Conservation (phyloP, 1,284 basidiomycete genomes). For the Pseudozyma sp. region DNA sequence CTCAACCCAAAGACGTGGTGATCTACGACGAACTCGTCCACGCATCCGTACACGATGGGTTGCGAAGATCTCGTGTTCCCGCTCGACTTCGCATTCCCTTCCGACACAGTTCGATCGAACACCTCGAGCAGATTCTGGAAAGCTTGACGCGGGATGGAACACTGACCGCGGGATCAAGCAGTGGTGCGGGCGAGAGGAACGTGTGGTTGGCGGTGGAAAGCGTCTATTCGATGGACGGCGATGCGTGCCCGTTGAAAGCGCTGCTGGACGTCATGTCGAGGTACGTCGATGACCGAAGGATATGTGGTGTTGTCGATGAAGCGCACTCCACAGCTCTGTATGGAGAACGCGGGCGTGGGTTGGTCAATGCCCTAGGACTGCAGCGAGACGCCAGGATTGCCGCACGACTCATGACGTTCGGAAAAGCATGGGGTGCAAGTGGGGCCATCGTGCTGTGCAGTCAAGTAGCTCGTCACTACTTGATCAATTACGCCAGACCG, state of each 20-base stretch:
- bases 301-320: constrained; percentile 78
- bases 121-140: constrained; percentile 23
- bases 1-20: constrained; percentile 81
- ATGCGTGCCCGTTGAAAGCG: constrained; percentile 79
- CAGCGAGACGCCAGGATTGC: constrained; percentile 27
- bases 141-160: constrained; percentile 8
- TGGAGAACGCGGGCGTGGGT: constrained; percentile 65
- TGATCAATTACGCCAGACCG: constrained; percentile 91
- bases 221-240: constrained; percentile 96
- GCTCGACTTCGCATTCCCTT: constrained; percentile 29
- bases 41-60: constrained; percentile 90
- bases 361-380: constrained; percentile 48
- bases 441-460: constrained; percentile 81
- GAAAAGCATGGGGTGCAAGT: constrained; percentile 62
- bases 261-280: constrained; percentile 76
- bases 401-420: constrained; percentile 63
- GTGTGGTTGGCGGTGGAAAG: constrained; percentile 81
- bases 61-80: constrained; percentile 77
- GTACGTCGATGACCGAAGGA: constrained; percentile 71
- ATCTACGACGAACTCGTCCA: constrained; percentile 91
- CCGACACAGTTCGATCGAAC: constrained; percentile 29
- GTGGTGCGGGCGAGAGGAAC: constrained; percentile 24
- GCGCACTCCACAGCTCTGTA: constrained; percentile 82
- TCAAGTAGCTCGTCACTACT: constrained; percentile 80
- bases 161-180: constrained; percentile 8